phyloP scores from a whole-genome alignment of 306 rosid genomes.

The Prunus armeniaca region DNA sequence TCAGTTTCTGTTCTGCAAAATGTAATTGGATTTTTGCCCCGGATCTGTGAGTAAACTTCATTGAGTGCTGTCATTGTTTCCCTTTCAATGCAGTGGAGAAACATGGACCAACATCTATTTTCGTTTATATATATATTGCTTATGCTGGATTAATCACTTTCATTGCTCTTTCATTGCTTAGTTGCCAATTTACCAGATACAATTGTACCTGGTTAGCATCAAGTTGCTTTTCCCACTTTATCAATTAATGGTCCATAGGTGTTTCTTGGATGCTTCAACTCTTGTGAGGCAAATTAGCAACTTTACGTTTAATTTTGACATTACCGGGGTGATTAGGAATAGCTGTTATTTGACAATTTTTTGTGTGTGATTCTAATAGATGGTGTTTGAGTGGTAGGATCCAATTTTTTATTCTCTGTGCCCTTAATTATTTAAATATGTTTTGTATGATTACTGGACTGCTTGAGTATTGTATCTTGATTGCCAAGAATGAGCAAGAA shows the following conservation, averaged over 20 bases:
- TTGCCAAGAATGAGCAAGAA: not conserved
- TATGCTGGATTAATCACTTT: conserved; percentile 34
- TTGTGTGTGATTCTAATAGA: not conserved
- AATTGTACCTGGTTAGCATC: conserved; percentile 11
- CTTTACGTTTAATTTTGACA: conserved; percentile 10
- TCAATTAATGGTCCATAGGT: conserved; percentile 1
- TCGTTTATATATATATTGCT: not conserved
- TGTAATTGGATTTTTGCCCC: conserved; percentile 7
- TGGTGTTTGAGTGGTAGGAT: conserved; percentile 1
- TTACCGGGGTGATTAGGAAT: not conserved
- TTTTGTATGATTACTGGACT: not conserved
- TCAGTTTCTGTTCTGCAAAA: not conserved
- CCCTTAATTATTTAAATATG: no score
- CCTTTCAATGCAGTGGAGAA: not conserved
- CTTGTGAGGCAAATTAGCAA: conserved; percentile 24
- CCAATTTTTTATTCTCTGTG: not conserved
- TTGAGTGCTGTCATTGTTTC: conserved; percentile 5
- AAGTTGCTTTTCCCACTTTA: conserved; percentile 12
- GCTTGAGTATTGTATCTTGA: not conserved
- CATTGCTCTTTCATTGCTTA: conserved; percentile 35
- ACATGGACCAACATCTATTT: not conserved
- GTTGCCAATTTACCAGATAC: conserved; percentile 26
- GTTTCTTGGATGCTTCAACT: conserved; percentile 20
- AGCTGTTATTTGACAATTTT: not conserved
- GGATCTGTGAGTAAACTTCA: conserved; percentile 18